These are phyloP conservation scores for Capronia epimyces DNA, from an alignment of 2,329 filamentous ascomycete genomes.

Conservation along the genomic window DNA sequence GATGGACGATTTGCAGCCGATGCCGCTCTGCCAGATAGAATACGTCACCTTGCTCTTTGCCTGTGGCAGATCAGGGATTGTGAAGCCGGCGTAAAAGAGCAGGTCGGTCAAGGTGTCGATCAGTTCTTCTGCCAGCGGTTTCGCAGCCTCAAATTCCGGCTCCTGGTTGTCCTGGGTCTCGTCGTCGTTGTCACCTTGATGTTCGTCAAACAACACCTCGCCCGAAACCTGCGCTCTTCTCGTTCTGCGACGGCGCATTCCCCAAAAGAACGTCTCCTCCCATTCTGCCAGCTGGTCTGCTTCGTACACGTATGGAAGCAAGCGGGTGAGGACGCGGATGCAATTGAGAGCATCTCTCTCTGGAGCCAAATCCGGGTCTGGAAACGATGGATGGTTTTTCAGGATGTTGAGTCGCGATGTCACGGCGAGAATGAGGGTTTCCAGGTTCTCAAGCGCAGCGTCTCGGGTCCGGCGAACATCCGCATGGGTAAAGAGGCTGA, in stretches of 20 bases:
- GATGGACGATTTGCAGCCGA: conserved; percentile 86
- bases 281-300: conserved; percentile 73
- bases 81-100: conserved; percentile 87
- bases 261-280: conserved; percentile 95
- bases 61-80: conserved; percentile 65
- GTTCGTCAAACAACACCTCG: conserved; percentile 81
- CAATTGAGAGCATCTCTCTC: conserved; percentile 92
- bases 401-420: conserved; percentile 77
- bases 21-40: conserved; percentile 96
- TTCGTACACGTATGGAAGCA: conserved; percentile 90
- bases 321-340: conserved; percentile 78
- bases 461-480: conserved; percentile 87
- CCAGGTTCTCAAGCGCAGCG: conserved; percentile 75
- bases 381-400: conserved; percentile 85
- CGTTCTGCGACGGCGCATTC: conserved; percentile 64
- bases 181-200: conserved; percentile 49
- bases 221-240: conserved; percentile 60
- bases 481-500: conserved; percentile 84
- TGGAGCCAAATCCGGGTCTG: conserved; percentile 73
- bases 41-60: conserved; percentile 78
- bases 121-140: conserved; percentile 85
- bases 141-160: conserved; percentile 71
- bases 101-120: conserved; percentile 85
- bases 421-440: conserved; percentile 78
- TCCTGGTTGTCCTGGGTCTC: conserved; percentile 42